Percentiles rank a stretch among this genome's conserved stretches.
These are phyloP conservation scores for Besnoitia besnoiti DNA, from an alignment of 169 alveolate species.

Conservation along the genomic window DNA sequence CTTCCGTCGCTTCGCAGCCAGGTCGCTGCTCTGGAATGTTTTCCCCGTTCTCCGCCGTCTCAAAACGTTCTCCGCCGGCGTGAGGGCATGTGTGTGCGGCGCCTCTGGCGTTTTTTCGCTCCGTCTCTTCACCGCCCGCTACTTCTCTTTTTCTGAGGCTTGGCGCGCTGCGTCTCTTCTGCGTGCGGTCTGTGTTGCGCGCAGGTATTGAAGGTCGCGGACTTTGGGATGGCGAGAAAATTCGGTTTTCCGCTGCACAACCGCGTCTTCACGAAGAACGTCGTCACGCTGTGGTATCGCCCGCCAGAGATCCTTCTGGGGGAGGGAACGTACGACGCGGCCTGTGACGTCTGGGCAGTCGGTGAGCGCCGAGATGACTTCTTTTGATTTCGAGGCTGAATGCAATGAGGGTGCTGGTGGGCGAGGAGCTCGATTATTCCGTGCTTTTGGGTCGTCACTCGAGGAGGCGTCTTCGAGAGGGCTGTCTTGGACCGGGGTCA, in stretches of 20 bases:
- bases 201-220: slow-evolving; percentile 80
- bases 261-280: slow-evolving; percentile 76
- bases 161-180: no score
- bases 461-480: no score
- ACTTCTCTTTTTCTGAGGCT: not conserved
- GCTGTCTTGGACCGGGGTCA: no score
- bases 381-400: no score
- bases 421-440: not conserved
- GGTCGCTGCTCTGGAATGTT: no score
- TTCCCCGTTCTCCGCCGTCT: not conserved
- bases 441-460: not conserved
- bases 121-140: not conserved
- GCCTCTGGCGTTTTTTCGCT: not conserved
- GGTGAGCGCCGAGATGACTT: no score
- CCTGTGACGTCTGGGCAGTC: slow-evolving; percentile 64
- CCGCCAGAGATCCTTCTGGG: slow-evolving; percentile 88
- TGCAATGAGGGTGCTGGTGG: not conserved
- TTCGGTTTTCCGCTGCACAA: slow-evolving; percentile 83
- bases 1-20: no score
- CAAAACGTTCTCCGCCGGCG: not conserved
- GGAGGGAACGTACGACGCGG: slow-evolving; percentile 32
- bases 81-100: not conserved
- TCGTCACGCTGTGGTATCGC: slow-evolving; percentile 97
- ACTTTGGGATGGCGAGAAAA: slow-evolving; percentile 92
- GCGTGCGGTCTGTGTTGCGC: not conserved